Evolutionary conservation across 768 basidiomycete genomes (phyloP), one percentile per base, ranked within the genome.

Genomic region (Kwoniella sp.): DNA sequence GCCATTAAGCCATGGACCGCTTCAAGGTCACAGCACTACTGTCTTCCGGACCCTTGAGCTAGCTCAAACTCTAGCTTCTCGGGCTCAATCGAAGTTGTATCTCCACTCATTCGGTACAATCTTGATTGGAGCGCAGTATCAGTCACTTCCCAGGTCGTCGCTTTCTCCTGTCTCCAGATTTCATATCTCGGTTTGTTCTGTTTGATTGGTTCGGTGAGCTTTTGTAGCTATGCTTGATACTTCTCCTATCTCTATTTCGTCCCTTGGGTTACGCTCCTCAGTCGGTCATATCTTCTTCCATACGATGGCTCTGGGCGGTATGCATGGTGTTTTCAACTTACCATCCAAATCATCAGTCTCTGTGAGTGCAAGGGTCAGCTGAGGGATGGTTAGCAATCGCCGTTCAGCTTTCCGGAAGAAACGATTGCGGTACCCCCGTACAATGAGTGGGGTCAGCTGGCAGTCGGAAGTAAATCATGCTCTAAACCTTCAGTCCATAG

Each of bases 281-380:
- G 12, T 37, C 58, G 58, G 58, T 60, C 58, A 60, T 60, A 51
- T 31, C 58, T 31, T 60, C 58, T 60, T 60, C n/a, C 28, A 34
- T 58, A 48, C 57, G 37, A 34, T 28, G 54, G 30, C 12, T 29
- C 45, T 20, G 28, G 31, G 58, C 41, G 15, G 29, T 60, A 60
- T 60, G 58, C 50, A 60, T 60, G 38, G 41, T 34, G 31, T 23
- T 57, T 30, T 57, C 15, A 11, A 3, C 20, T 45, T 17, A 45
- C 41, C 3, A 9, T 45, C 41, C 4, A 17, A 13, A 37, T 37
- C 13, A 37, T 37, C 34, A 37, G n/a, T n/a, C n/a, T n/a, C n/a
- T n/a, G n/a, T n/a, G n/a, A n/a, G n/a, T n/a, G n/a, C n/a, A n/a
- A n/a, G n/a, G n/a, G n/a, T n/a, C n/a, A n/a, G n/a, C n/a, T n/a